Evolutionary conservation across 305 asterid genomes (phyloP).

Genomic region (Lippia alba): DNA sequence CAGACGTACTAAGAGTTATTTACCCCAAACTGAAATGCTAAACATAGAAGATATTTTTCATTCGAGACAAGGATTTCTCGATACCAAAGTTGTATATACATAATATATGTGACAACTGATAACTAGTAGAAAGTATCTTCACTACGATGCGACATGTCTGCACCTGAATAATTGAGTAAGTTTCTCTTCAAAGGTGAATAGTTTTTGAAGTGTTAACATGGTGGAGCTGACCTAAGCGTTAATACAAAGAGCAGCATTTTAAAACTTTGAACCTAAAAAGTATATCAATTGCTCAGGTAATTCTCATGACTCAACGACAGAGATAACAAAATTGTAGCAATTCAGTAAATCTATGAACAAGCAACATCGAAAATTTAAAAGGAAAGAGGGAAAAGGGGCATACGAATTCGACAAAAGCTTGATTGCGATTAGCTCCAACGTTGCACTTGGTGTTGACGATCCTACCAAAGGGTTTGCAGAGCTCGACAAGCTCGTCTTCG

Average conservation of each 20-base stretch:
- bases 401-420: slow-evolving; percentile 94
- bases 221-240: neutral
- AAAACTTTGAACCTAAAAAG: neutral
- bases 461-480: slow-evolving; percentile 75
- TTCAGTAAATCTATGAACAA: slow-evolving; percentile 2
- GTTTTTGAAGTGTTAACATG: neutral
- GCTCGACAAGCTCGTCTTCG: slow-evolving; percentile 79
- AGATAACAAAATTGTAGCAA: neutral
- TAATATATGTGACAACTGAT: too few species aligned
- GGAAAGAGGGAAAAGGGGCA: slow-evolving; percentile 12
- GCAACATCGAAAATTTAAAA: neutral
- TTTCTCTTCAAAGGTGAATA: neutral
- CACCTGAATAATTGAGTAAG: neutral
- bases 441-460: slow-evolving; percentile 83
- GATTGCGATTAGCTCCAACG: slow-evolving; percentile 87
- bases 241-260: too few species aligned
- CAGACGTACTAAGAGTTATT: slow-evolving; percentile 3
- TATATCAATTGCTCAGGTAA: neutral
- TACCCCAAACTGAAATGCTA: neutral
- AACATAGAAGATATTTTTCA: neutral
- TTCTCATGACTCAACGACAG: slow-evolving; percentile 4
- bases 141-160: neutral
- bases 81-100: neutral
- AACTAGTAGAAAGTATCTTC: neutral
- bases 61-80: neutral